These are phyloP conservation scores for Mariannaea sp. DNA, from an alignment of 2,329 filamentous ascomycete genomes.

Conservation along the genomic window DNA sequence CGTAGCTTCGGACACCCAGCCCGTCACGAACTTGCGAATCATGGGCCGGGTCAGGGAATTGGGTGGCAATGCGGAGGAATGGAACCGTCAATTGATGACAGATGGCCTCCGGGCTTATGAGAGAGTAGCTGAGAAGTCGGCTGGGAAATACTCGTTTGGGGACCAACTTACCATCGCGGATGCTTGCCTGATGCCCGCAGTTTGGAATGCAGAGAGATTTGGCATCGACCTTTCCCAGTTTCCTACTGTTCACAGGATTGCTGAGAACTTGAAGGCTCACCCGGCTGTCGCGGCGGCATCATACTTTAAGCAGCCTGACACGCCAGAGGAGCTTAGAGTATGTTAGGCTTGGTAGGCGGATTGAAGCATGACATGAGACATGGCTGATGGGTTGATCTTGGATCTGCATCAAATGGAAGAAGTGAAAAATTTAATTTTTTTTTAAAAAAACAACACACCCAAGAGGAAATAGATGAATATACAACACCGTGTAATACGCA, in stretches of 20 bases:
- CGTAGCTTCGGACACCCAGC: conserved; percentile 62
- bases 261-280: conserved; percentile 51
- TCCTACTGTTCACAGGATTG: conserved; percentile 52
- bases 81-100: conserved; percentile 57
- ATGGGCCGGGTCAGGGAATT: conserved; percentile 53
- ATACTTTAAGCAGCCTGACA: conserved; percentile 60
- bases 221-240: conserved; percentile 57
- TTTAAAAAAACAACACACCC: no score
- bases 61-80: conserved; percentile 50
- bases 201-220: conserved; percentile 61
- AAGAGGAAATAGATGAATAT: no score
- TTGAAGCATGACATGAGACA: no score
- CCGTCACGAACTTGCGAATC: conserved; percentile 62
- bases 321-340: conserved; percentile 41
- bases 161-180: conserved; percentile 63
- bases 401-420: no score
- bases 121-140: conserved; percentile 41
- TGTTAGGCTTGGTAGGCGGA: conserved; percentile 5
- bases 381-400: no score
- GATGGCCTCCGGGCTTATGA: conserved; percentile 64
- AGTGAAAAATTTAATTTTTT: no score
- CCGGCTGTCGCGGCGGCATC: conserved; percentile 57
- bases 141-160: conserved; percentile 60
- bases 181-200: conserved; percentile 60
- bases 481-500: no score